Evolutionary conservation across 495 filamentous ascomycete genomes (phyloP).

Genomic region (Oleoguttula mirabilis): DNA sequence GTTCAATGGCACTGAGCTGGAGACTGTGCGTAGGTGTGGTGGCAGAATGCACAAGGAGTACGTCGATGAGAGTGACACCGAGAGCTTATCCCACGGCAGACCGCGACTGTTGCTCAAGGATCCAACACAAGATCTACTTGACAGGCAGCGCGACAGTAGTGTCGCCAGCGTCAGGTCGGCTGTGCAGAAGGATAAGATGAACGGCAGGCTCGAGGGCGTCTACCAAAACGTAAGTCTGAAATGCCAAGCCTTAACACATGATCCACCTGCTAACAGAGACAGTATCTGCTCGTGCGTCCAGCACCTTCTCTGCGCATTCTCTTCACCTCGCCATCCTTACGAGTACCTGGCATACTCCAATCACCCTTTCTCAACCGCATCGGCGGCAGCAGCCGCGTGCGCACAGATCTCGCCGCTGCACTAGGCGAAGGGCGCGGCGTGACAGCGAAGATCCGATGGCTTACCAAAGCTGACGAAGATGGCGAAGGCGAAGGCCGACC

Average conservation of each 20-base stretch:
- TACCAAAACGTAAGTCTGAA: slow-evolving; percentile 24
- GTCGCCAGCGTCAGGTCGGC: neutral
- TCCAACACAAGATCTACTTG: slow-evolving; percentile 13
- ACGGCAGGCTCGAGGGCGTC: slow-evolving; percentile 24
- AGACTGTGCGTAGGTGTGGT: slow-evolving; percentile 42
- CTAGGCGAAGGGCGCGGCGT: slow-evolving; percentile 45
- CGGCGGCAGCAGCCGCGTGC: slow-evolving; percentile 40
- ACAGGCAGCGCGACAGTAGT: slow-evolving; percentile 3
- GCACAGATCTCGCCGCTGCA: slow-evolving; percentile 41
- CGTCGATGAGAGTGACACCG: slow-evolving; percentile 32
- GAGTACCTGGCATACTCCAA: slow-evolving; percentile 53
- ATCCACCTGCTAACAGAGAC: slow-evolving; percentile 4
- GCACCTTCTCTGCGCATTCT: slow-evolving; percentile 49
- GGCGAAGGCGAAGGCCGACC: slow-evolving; percentile 36
- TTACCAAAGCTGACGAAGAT: slow-evolving; percentile 32
- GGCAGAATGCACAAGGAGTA: slow-evolving; percentile 44
- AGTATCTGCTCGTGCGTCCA: slow-evolving; percentile 53
- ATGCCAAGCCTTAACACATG: neutral
- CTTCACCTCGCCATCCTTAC: slow-evolving; percentile 53
- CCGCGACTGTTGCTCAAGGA: slow-evolving; percentile 32
- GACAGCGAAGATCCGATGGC: slow-evolving; percentile 51
- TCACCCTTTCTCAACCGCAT: slow-evolving; percentile 50
- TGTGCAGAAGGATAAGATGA: slow-evolving; percentile 2
- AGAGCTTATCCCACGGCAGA: slow-evolving; percentile 28
- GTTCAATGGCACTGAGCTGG: slow-evolving; percentile 48